These are phyloP conservation scores for Talaromyces borbonicus DNA, from an alignment of 495 filamentous ascomycete species.

Conservation along the genomic window DNA sequence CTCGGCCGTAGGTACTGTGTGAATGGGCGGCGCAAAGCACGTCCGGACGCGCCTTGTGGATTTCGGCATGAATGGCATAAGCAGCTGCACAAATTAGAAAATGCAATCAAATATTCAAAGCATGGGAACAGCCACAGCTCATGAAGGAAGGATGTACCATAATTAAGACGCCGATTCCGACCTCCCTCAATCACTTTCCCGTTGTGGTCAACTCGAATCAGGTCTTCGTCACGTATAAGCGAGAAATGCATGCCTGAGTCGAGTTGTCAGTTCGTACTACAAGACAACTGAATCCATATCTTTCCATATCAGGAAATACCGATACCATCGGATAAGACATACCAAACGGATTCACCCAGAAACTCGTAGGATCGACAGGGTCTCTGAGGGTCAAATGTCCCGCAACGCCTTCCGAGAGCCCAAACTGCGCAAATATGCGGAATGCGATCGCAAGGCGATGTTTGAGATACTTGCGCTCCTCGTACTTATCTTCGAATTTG, in stretches of 20 bases:
- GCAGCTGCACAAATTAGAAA: too few relatives aligned
- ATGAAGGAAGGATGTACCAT: too few relatives aligned
- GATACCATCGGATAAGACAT: too few relatives aligned
- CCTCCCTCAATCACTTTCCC: conserved; percentile 65
- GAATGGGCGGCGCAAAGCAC: conserved; percentile 64
- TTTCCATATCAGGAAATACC: too few relatives aligned
- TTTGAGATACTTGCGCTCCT: conserved; percentile 58
- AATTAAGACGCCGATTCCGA: conserved; percentile 50
- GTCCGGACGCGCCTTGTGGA: conserved; percentile 63
- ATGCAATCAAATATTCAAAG: too few relatives aligned
- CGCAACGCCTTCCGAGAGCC: conserved; percentile 55
- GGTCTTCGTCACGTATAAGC: conserved; percentile 56
- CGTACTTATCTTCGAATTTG: conserved; percentile 48
- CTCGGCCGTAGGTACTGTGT: conserved; percentile 60
- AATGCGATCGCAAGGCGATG: conserved; percentile 57
- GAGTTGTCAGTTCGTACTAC: too few relatives aligned
- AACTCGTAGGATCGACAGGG: conserved; percentile 55
- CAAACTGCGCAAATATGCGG: conserved; percentile 58
- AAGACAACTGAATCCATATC: too few relatives aligned
- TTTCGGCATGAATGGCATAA: conserved; percentile 57
- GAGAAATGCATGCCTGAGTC: too few relatives aligned
- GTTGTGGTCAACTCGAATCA: conserved; percentile 57
- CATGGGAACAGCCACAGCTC: too few relatives aligned
- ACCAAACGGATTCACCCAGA: conserved; percentile 80
- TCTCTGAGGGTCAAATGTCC: conserved; percentile 56